phyloP scores from a whole-genome alignment of 371 early-diverging fungal species.

The Pancytospora epiphaga region DNA sequence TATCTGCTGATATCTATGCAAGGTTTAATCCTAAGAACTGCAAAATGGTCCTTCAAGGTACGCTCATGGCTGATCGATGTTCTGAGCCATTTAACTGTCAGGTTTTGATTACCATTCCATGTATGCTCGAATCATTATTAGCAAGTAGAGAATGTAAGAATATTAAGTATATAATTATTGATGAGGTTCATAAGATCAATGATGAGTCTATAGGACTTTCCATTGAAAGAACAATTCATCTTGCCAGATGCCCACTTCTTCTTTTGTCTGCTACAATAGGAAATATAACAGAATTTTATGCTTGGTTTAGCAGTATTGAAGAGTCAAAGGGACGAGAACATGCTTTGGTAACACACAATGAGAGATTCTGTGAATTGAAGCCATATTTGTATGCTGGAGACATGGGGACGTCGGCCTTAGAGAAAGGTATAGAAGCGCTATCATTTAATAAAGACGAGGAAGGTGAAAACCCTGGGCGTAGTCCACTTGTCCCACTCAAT shows the following conservation, averaged over 20 bases:
- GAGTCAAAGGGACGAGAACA: conserved; percentile 50
- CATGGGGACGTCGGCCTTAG: not conserved
- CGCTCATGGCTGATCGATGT: conserved; percentile 55
- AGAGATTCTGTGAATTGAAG: conserved; percentile 60
- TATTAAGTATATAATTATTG: conserved; percentile 63
- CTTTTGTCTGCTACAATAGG: conserved; percentile 64
- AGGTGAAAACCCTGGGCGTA: not conserved
- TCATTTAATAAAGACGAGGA: conserved; percentile 1
- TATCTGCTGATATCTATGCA: conserved; percentile 64
- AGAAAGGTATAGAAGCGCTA: no score
- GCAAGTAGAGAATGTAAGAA: conserved; percentile 35
- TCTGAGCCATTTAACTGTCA: conserved; percentile 59
- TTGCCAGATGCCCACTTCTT: conserved; percentile 62
- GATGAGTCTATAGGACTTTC: conserved; percentile 59
- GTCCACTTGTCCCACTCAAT: conserved; percentile 49
- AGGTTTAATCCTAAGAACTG: conserved; percentile 60
- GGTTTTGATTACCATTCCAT: conserved; percentile 63
- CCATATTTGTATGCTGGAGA: conserved; percentile 48
- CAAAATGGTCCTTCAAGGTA: conserved; percentile 57
- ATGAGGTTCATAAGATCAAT: conserved; percentile 64
- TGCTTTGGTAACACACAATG: conserved; percentile 52
- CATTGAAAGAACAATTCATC: conserved; percentile 63
- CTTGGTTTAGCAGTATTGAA: conserved; percentile 56
- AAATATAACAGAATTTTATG: conserved; percentile 62
- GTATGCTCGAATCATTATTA: conserved; percentile 57